Conservation (phyloP, 2,329 filamentous ascomycete genomes). For the Rhytidhysteron rufulum region DNA sequence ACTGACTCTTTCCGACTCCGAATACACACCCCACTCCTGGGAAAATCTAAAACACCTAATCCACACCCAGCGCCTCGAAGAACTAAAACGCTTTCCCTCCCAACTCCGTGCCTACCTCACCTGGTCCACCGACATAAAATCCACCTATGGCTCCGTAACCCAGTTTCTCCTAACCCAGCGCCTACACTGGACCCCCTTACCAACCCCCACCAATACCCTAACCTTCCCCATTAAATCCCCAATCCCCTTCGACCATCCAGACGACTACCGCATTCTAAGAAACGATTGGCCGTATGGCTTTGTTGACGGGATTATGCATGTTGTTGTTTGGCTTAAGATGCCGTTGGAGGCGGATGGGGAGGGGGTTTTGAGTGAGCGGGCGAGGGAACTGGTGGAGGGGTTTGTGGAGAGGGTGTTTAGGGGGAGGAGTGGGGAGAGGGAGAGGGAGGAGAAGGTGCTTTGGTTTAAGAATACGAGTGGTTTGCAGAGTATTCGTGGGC, state of each 20-base stretch:
- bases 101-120: conserved; percentile 57
- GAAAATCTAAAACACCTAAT: conserved; percentile 27
- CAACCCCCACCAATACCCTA: conserved; percentile 11
- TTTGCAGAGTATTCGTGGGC: conserved; percentile 58
- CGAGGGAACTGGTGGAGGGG: conserved; percentile 21
- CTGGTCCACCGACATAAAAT: conserved; percentile 54
- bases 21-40: conserved; percentile 35
- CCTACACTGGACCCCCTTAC: conserved; percentile 46
- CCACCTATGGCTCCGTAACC: conserved; percentile 53
- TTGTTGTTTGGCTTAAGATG: conserved; percentile 52
- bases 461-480: conserved; percentile 65
- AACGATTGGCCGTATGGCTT: conserved; percentile 65
- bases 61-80: conserved; percentile 50
- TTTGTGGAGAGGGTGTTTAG: conserved; percentile 46
- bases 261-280: conserved; percentile 54
- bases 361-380: conserved; percentile 28
- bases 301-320: conserved; percentile 50
- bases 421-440: conserved; percentile 30
- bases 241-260: conserved; percentile 51
- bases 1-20: conserved; percentile 25
- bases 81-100: conserved; percentile 57
- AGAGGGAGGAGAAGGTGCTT: conserved; percentile 44
- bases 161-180: conserved; percentile 55
- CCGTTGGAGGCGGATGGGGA: conserved; percentile 26
- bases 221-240: conserved; percentile 43